Percentiles rank a stretch among this genome's conserved stretches.
Evolutionary conservation across 768 basidiomycete species (phyloP).

Genomic region (Tulasnella sp.): DNA sequence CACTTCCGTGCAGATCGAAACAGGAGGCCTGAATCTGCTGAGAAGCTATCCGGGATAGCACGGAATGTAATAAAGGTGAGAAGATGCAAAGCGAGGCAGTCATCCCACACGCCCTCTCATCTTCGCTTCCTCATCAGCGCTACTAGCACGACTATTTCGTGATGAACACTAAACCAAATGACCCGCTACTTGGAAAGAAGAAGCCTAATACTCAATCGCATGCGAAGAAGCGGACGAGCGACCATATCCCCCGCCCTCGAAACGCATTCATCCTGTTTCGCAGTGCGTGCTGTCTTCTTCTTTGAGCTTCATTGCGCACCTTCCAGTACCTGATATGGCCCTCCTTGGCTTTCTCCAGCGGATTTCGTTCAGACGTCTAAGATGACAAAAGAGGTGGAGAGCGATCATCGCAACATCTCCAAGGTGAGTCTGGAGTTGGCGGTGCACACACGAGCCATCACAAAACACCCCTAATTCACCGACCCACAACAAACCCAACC

Average conservation of each 20-base stretch:
- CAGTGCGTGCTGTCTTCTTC: constrained; percentile 7
- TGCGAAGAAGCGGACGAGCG: constrained; percentile 8
- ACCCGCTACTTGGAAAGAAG: no score
- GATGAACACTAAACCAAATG: no score
- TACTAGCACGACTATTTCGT: no score
- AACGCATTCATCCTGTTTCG: constrained; percentile 19
- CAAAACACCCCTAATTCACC: not conserved
- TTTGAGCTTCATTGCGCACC: not conserved
- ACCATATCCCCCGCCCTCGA: constrained; percentile 17
- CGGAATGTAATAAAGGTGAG: no score
- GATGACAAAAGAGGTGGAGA: constrained; percentile 9
- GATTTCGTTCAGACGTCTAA: constrained; percentile 6
- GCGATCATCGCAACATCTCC: constrained; percentile 15
- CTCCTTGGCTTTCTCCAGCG: not conserved
- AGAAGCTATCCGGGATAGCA: no score
- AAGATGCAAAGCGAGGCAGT: no score
- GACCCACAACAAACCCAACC: constrained; percentile 2
- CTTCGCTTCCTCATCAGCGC: no score
- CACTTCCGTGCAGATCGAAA: no score
- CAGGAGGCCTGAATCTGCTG: no score
- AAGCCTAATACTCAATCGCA: not conserved
- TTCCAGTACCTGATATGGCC: no score
- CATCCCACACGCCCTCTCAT: no score
- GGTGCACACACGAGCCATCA: not conserved
- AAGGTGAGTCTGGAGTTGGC: constrained; percentile 4